phyloP scores from a whole-genome alignment of 169 alveolate species.

The Cryptosporidium meleagridis region DNA sequence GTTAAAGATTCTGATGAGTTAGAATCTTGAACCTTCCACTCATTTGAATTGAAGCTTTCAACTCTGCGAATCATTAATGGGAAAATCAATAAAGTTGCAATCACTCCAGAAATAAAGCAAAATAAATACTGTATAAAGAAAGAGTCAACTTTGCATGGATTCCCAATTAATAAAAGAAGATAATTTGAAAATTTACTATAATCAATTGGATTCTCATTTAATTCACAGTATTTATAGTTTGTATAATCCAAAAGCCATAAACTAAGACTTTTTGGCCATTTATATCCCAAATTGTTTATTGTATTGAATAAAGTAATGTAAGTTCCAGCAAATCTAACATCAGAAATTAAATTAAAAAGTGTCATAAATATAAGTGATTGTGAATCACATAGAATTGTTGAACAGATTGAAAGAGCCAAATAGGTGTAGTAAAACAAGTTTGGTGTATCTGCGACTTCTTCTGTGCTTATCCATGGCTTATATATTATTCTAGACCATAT shows the following conservation, averaged over 20 bases:
- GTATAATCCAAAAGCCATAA: constrained; percentile 79
- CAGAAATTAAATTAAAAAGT: constrained; percentile 83
- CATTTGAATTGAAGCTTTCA: not conserved
- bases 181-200: not conserved
- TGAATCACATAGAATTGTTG: constrained; percentile 44
- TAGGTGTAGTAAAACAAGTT: constrained; percentile 17
- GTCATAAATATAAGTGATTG: constrained; percentile 79
- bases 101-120: constrained; percentile 75
- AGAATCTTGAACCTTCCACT: constrained; percentile 40
- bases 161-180: constrained; percentile 49
- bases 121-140: constrained; percentile 77
- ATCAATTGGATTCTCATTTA: not conserved
- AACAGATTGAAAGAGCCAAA: constrained; percentile 48
- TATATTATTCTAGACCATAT: constrained; percentile 76
- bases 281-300: constrained; percentile 82
- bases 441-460: constrained; percentile 73
- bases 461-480: constrained; percentile 72
- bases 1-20: not conserved
- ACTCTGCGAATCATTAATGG: constrained; percentile 43
- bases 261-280: constrained; percentile 74
- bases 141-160: constrained; percentile 74
- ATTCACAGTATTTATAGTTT: constrained; percentile 71
- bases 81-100: constrained; percentile 65
- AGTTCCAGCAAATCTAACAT: constrained; percentile 86
- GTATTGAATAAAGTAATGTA: constrained; percentile 88